Base-by-base conservation (phyloP, 2,329 filamentous ascomycete genomes). In the Erysiphe neolycopersici region DNA sequence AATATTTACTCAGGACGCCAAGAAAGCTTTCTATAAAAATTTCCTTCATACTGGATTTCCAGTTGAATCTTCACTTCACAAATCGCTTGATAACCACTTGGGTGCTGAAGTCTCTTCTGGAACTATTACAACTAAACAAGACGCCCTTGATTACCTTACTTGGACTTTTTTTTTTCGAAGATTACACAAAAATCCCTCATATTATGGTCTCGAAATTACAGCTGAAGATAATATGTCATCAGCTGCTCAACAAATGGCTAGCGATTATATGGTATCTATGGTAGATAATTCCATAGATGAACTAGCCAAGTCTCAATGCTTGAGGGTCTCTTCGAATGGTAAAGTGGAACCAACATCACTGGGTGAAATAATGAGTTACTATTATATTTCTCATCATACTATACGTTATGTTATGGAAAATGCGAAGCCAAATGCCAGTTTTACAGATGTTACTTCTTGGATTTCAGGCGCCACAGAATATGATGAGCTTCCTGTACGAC, bases 121-220 rank as follows among this genome's bases (percentile, higher is more conserved):
- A 51, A 98, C 89, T 0, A 81, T 98, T 42, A 66, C 78, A 30
- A 92, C 84, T 9, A 94, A 94, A 60, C 89, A 98, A 60, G 89
- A 98, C 61, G 89, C 89, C 0, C 69, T 98, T 4, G 91, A 98
- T 60, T 98, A 98, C 56, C 63, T 98, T 43, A 98, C 89, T 0
- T 98, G 91, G 89, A 98, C 91, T 0, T 98, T 98, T 65, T 98
- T 98, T 70, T 98, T 98, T 69, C 74, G 91, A 2, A 71, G 89
- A 11, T 64, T 98, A 35, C 89, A 98, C 64, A 98, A 98, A 66
- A 98, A 98, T 53, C 89, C 89, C 1, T 92, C 85, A 0, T 98
- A 93, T 62, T 98, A 98, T 53, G 91, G 91, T 0, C 73, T 98
- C 0, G 80, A 94, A 56, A 89, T 98, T 38, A 82, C 81, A 0